Evolutionary conservation across 78 protist genomes (phyloP).

Genomic region (Paratrimastix pyriformis): DNA sequence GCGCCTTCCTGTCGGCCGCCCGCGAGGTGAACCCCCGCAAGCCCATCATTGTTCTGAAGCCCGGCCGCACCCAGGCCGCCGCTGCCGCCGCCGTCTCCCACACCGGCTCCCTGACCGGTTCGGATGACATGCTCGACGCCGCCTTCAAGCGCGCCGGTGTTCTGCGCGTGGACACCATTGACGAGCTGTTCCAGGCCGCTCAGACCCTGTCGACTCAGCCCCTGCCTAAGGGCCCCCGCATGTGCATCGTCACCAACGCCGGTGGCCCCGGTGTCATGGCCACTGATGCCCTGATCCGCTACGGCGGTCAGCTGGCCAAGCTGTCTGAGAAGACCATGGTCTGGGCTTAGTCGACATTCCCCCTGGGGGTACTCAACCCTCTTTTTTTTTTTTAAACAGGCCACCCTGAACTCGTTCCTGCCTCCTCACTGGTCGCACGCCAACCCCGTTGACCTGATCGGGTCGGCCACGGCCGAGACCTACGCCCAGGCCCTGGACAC

Average conservation of each 20-base stretch:
- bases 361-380: no score
- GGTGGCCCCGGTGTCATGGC: constrained; percentile 20
- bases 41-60: constrained; percentile 26
- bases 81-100: no score
- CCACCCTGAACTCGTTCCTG: constrained; percentile 11
- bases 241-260: background rate
- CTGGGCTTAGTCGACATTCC: no score
- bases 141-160: background rate
- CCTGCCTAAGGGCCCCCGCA: background rate
- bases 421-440: constrained; percentile 20
- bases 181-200: background rate
- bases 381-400: no score
- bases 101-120: constrained; percentile 25
- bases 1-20: constrained; percentile 17
- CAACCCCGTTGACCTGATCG: constrained; percentile 28
- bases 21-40: constrained; percentile 3
- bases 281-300: constrained; percentile 13
- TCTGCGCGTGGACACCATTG: background rate
- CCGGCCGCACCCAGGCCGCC: constrained; percentile 19
- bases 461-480: background rate
- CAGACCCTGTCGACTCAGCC: background rate
- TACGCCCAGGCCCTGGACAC: constrained; percentile 10
- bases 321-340: background rate
- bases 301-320: constrained; percentile 5
- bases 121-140: constrained; percentile 11